A percentile compares a stretch with the other conserved stretches of the same genome.
Conservation (phyloP, 1,284 basidiomycete species). For the Apiotrichum veenhuisii region DNA sequence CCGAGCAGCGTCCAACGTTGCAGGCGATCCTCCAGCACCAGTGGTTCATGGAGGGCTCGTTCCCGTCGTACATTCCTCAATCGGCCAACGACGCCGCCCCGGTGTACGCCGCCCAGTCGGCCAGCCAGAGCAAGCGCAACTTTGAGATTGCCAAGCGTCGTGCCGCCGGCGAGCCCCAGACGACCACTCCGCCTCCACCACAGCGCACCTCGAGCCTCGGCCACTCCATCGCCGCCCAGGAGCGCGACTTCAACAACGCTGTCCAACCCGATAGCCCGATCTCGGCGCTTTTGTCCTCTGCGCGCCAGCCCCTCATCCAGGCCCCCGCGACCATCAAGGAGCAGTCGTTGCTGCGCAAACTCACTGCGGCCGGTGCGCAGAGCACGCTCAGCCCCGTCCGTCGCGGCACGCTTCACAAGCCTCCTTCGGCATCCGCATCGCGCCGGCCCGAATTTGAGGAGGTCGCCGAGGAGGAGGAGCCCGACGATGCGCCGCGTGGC, state of each 20-base stretch:
- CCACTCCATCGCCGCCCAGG: constrained; percentile 68
- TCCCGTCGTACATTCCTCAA: constrained; percentile 74
- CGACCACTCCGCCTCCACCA: constrained; percentile 17
- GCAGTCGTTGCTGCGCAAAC: constrained; percentile 58
- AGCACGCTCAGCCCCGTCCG: constrained; percentile 43
- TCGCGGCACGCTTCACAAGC: constrained; percentile 27
- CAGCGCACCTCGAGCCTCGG: constrained; percentile 26
- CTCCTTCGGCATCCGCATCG: constrained; percentile 38
- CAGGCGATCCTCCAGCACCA: constrained; percentile 78
- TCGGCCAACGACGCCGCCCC: constrained; percentile 71
- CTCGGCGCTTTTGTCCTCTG: constrained; percentile 78
- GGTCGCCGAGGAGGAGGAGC: constrained; percentile 37
- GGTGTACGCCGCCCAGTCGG: constrained; percentile 66
- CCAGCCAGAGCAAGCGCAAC: constrained; percentile 64
- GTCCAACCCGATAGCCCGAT: constrained; percentile 94
- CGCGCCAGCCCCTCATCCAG: constrained; percentile 80
- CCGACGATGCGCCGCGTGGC: constrained; percentile 16
- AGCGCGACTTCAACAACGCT: constrained; percentile 92
- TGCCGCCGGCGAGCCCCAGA: constrained; percentile 31
- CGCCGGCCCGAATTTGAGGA: constrained; percentile 56
- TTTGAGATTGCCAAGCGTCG: constrained; percentile 52
- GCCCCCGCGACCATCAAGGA: constrained; percentile 54
- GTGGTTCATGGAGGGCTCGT: constrained; percentile 78
- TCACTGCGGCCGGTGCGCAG: constrained; percentile 47
- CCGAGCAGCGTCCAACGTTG: constrained; percentile 72